Conservation (phyloP, 208 protist species). For the Crithidia acanthocephali region DNA sequence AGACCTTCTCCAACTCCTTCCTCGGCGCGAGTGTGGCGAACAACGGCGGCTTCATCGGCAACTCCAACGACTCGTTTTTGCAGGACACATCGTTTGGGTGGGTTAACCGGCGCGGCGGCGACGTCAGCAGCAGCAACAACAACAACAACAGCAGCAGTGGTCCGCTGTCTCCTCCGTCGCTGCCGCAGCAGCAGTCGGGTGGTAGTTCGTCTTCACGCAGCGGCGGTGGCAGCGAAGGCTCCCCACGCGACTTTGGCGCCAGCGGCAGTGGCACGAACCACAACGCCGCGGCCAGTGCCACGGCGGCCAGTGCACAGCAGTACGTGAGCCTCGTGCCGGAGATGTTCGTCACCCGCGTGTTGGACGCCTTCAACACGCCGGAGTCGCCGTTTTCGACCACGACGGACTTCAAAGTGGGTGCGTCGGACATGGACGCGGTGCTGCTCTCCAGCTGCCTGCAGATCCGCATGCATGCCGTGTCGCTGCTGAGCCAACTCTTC, state of each 20-base stretch:
- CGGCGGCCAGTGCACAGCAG: neutral
- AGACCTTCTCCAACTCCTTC: slow-evolving; percentile 15
- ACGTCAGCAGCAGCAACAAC: neutral
- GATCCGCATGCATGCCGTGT: slow-evolving; percentile 55
- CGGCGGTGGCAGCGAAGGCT: neutral
- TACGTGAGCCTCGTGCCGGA: slow-evolving; percentile 20
- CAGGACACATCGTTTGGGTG: slow-evolving; percentile 26
- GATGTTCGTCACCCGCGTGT: slow-evolving; percentile 39
- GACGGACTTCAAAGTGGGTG: slow-evolving; percentile 64
- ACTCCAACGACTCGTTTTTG: slow-evolving; percentile 41
- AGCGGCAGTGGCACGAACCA: slow-evolving; percentile 7
- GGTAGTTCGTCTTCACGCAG: neutral
- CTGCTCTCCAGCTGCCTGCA: slow-evolving; percentile 77
- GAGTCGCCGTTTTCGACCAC: slow-evolving; percentile 50
- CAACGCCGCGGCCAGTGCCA: neutral
- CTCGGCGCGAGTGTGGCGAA: slow-evolving; percentile 17
- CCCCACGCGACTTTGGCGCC: neutral
- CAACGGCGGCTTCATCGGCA: slow-evolving; percentile 38
- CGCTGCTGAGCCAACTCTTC: slow-evolving; percentile 68
- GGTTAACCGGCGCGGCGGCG: slow-evolving; percentile 4
- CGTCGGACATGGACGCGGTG: slow-evolving; percentile 64
- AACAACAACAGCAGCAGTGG: neutral
- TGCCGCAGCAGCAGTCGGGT: neutral
- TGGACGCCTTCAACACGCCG: slow-evolving; percentile 71
- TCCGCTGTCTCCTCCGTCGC: neutral